A percentile compares a stretch with the other conserved stretches of the same genome.
These are phyloP conservation scores for Tanacetum coccineum DNA, from an alignment of 129 eudicot genomes.

Conservation along the genomic window DNA sequence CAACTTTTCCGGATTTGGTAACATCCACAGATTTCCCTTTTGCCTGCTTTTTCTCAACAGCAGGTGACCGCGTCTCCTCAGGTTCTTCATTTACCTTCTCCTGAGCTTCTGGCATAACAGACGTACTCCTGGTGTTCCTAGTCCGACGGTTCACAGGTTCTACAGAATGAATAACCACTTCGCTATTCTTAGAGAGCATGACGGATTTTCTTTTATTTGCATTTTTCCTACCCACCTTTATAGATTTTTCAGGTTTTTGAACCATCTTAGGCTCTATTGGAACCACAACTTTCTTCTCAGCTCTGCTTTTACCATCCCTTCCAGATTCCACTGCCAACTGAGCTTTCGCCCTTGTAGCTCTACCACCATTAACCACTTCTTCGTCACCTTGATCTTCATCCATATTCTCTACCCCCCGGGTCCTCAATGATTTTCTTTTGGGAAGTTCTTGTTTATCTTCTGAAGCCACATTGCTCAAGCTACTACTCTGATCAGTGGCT, in stretches of 20 bases:
- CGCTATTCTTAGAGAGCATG: constrained; percentile 11
- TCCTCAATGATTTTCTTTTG: constrained; percentile 16
- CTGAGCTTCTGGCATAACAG: constrained; percentile 23
- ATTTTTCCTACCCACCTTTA: constrained; percentile 15
- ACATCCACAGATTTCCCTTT: constrained; percentile 14
- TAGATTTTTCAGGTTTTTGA: constrained; percentile 22
- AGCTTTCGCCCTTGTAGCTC: constrained; percentile 23
- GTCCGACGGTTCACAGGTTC: constrained; percentile 30
- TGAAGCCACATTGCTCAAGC: constrained; percentile 13
- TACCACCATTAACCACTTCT: constrained; percentile 21
- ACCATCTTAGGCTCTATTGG: not conserved
- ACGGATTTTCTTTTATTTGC: constrained; percentile 25
- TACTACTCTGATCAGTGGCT: constrained; percentile 16
- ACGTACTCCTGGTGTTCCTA: constrained; percentile 27
- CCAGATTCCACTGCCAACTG: constrained; percentile 15
- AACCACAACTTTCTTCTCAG: constrained; percentile 21
- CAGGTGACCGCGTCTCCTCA: constrained; percentile 4
- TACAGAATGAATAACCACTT: constrained; percentile 21
- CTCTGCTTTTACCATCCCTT: constrained; percentile 17
- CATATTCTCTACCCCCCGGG: not conserved
- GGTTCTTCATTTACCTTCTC: constrained; percentile 6
- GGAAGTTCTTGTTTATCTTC: constrained; percentile 20
- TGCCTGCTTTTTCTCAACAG: constrained; percentile 16
- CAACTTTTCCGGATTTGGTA: constrained; percentile 28
- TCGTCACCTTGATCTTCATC: constrained; percentile 21